Evolutionary conservation across 2,329 filamentous ascomycete species (phyloP), one percentile per base, ranked within the genome.

Genomic region (Myriosclerotinia scirpicola): DNA sequence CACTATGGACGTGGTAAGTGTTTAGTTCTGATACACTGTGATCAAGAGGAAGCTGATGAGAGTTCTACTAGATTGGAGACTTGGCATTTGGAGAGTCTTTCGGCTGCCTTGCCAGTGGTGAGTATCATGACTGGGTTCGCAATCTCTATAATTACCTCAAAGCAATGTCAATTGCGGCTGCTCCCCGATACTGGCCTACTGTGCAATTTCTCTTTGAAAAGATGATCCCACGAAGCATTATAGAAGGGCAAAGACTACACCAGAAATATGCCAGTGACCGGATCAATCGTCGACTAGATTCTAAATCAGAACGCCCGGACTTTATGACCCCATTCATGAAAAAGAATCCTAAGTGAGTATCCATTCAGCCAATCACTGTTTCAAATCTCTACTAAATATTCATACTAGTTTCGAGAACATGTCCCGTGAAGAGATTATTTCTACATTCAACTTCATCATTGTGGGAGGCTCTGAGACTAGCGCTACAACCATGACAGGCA

Each of bases 61-160:
- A 42, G 12, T 42, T 11, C 14, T 3, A 42, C 4, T 34, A 34
- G 26, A 75, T 79, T 48, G 78, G 79, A 34, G 79, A 81, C 65
- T 74, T 82, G 46, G 76, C 79, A 0, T 81, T 81, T 68, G 79
- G 79, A 3, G 76, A 80, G 64, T 75, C 77, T 1, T 80, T 79
- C 68, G 71, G 72, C 11, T 75, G 72, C 54, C 66, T 79, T 9
- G 67, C 75, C 48, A 69, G 69, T 53, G 73, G 74, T 70, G 64
- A 55, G 46, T 71, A 67, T 17, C 71, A 74, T 58, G 72, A 69
- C 11, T 76, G 69, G 73, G 75, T 75, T 11, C 59, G 61, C 0
- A 65, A 74, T 0, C 69, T 78, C 17, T 63, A 73, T 9, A 59
- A 70, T 7, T 70, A 71, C 64, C 68, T 76, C 38, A 70, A 70